phyloP scores from a whole-genome alignment of 2,329 filamentous ascomycete species.

The Penicillium griseofulvum region DNA sequence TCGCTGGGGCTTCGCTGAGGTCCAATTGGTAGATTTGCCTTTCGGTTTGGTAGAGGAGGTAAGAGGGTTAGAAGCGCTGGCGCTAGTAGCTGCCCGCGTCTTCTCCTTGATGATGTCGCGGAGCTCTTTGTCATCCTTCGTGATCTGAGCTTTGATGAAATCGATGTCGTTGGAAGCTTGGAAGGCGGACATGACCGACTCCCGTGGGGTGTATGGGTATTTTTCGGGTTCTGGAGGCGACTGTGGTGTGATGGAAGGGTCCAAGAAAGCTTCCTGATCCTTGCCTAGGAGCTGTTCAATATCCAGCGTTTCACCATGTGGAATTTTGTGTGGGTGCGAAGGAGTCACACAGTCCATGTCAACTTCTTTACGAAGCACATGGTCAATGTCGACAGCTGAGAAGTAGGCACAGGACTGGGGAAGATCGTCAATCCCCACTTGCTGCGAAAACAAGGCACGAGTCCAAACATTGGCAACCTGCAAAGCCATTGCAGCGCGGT shows the following conservation, averaged over 20 bases:
- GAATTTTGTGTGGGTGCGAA: slow-evolving; percentile 73
- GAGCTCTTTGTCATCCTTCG: slow-evolving; percentile 69
- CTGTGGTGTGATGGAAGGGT: slow-evolving; percentile 59
- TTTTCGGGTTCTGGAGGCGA: slow-evolving; percentile 59
- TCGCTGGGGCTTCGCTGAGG: slow-evolving; percentile 42
- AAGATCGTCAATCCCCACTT: slow-evolving; percentile 92
- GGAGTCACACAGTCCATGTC: slow-evolving; percentile 97
- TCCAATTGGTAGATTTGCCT: slow-evolving; percentile 27
- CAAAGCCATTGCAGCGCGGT: slow-evolving; percentile 84
- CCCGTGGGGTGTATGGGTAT: slow-evolving; percentile 67
- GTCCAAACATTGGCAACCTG: slow-evolving; percentile 97
- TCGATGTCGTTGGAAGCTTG: slow-evolving; percentile 53
- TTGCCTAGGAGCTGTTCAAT: slow-evolving; percentile 75
- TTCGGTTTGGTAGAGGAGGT: slow-evolving; percentile 25
- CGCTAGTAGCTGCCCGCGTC: slow-evolving; percentile 39
- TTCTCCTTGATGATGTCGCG: slow-evolving; percentile 66
- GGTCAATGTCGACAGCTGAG: slow-evolving; percentile 90
- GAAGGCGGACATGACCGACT: slow-evolving; percentile 75
- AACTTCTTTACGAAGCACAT: slow-evolving; percentile 94
- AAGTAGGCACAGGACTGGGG: slow-evolving; percentile 95
- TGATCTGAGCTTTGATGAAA: slow-evolving; percentile 84
- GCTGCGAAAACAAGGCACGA: slow-evolving; percentile 92
- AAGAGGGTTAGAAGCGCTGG: slow-evolving; percentile 18
- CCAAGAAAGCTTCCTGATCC: slow-evolving; percentile 65
- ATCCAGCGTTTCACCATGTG: slow-evolving; percentile 82